phyloP scores from a whole-genome alignment of 768 basidiomycete species.

The Boletus reticuloceps region DNA sequence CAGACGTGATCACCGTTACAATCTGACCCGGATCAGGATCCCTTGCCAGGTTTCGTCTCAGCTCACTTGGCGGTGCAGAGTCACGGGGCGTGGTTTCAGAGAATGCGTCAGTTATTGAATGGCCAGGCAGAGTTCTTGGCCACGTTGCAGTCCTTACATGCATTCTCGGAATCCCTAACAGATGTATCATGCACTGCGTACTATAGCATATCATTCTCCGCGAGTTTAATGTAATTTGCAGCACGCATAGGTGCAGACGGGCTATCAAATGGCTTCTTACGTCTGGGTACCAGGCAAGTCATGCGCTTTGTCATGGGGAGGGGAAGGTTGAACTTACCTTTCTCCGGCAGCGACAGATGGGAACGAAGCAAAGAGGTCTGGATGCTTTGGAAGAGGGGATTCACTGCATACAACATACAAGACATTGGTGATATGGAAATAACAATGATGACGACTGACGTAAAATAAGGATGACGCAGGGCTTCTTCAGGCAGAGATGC shows the following conservation, averaged over 20 bases:
- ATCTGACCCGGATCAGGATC: too few relatives aligned
- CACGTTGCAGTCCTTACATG: too few relatives aligned
- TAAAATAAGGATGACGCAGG: constrained; percentile 87
- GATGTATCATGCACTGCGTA: not conserved
- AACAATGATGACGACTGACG: constrained; percentile 38
- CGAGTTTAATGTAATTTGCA: constrained; percentile 63
- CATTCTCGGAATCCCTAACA: too few relatives aligned
- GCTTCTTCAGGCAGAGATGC: constrained; percentile 92
- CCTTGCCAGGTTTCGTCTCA: too few relatives aligned
- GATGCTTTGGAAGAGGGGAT: constrained; percentile 93
- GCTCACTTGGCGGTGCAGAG: too few relatives aligned
- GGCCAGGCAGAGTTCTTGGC: too few relatives aligned
- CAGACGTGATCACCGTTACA: too few relatives aligned
- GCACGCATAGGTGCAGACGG: constrained; percentile 77
- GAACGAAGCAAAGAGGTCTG: constrained; percentile 93
- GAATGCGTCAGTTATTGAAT: too few relatives aligned
- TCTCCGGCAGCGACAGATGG: constrained; percentile 96
- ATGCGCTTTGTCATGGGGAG: not conserved
- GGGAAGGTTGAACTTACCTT: constrained; percentile 50
- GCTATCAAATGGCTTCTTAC: constrained; percentile 73
- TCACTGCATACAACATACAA: constrained; percentile 50
- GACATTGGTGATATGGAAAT: not conserved
- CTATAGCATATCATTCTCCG: constrained; percentile 55
- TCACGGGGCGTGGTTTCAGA: too few relatives aligned
- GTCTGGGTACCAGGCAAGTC: constrained; percentile 41